Evolutionary conservation across 1,139 yeast species (phyloP).

Genomic region (Scheffersomyces illinoinensis): DNA sequence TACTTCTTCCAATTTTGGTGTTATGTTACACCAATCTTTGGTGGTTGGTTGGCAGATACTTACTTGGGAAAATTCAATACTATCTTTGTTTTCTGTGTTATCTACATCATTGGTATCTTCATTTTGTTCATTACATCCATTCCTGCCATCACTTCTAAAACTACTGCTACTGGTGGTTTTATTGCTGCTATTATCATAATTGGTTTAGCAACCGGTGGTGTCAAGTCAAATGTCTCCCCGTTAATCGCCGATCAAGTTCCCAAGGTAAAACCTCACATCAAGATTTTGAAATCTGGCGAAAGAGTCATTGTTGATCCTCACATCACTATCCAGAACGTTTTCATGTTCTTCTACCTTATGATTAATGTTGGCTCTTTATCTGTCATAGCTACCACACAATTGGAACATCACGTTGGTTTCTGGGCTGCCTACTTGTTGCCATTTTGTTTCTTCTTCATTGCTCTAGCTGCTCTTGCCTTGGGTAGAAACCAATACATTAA

Average conservation of each 20-base stretch:
- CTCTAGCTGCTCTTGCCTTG: slow-evolving; percentile 14
- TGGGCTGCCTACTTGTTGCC: slow-evolving; percentile 42
- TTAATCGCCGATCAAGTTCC: slow-evolving; percentile 23
- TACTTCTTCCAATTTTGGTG: slow-evolving; percentile 25
- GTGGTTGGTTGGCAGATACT: slow-evolving; percentile 25
- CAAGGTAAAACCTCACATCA: slow-evolving; percentile 36
- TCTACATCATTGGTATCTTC: slow-evolving; percentile 62
- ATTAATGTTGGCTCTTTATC: slow-evolving; percentile 43
- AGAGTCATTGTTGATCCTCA: slow-evolving; percentile 42
- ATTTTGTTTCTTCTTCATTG: slow-evolving; percentile 18
- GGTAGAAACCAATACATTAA: slow-evolving; percentile 20
- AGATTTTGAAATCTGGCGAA: slow-evolving; percentile 37
- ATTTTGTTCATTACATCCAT: slow-evolving; percentile 72
- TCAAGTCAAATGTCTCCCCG: slow-evolving; percentile 20
- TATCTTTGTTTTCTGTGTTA: slow-evolving; percentile 48
- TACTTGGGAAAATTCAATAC: slow-evolving; percentile 22
- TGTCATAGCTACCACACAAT: slow-evolving; percentile 43
- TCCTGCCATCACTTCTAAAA: slow-evolving; percentile 56
- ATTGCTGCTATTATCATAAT: slow-evolving; percentile 61
- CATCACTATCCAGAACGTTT: slow-evolving; percentile 43
- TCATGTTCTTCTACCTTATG: slow-evolving; percentile 45
- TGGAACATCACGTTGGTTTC: slow-evolving; percentile 39
- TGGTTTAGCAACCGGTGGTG: slow-evolving; percentile 61
- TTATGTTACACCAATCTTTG: slow-evolving; percentile 21
- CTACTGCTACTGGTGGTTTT: slow-evolving; percentile 51